Percentiles rank a stretch among this genome's conserved stretches.
Conservation (phyloP, 2,329 filamentous ascomycete species). For the Ilyonectria mors-panacis region DNA sequence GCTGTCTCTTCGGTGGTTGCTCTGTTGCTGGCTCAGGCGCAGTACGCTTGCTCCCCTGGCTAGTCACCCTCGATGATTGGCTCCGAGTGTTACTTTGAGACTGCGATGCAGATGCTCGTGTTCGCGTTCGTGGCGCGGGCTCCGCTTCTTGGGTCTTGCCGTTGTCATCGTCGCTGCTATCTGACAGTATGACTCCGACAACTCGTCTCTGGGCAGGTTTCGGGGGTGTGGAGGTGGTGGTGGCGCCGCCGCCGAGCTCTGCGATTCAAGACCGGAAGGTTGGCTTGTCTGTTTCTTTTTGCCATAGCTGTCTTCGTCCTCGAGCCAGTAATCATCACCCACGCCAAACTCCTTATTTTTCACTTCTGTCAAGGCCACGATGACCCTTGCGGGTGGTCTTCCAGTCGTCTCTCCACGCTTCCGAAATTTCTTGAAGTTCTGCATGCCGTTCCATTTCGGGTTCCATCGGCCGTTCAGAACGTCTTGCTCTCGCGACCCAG, state of each 20-base stretch:
- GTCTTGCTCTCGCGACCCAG: conserved; percentile 62
- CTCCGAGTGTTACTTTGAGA: conserved; percentile 50
- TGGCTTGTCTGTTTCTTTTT: conserved; percentile 50
- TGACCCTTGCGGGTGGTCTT: conserved; percentile 64
- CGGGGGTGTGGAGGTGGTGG: conserved; percentile 28
- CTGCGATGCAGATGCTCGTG: conserved; percentile 46
- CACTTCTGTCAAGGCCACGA: conserved; percentile 81
- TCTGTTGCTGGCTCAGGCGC: conserved; percentile 50
- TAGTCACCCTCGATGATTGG: conserved; percentile 47
- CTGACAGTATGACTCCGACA: conserved; percentile 51
- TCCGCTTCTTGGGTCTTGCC: conserved; percentile 32
- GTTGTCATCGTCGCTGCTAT: conserved; percentile 55
- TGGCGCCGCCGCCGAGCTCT: conserved; percentile 26
- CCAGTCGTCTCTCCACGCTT: conserved; percentile 66
- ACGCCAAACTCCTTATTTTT: conserved; percentile 80
- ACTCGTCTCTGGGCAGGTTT: conserved; percentile 36
- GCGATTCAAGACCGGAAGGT: conserved; percentile 40
- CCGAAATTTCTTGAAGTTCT: conserved; percentile 94
- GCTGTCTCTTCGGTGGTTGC: conserved; percentile 52
- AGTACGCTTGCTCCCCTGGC: conserved; percentile 53
- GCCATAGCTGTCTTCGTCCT: conserved; percentile 60
- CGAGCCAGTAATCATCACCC: conserved; percentile 83
- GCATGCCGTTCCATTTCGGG: conserved; percentile 90
- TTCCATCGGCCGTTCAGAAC: conserved; percentile 79
- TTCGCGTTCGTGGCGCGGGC: conserved; percentile 36